phyloP scores from a whole-genome alignment of 345 rosid species.

The Arabis alpina region DNA sequence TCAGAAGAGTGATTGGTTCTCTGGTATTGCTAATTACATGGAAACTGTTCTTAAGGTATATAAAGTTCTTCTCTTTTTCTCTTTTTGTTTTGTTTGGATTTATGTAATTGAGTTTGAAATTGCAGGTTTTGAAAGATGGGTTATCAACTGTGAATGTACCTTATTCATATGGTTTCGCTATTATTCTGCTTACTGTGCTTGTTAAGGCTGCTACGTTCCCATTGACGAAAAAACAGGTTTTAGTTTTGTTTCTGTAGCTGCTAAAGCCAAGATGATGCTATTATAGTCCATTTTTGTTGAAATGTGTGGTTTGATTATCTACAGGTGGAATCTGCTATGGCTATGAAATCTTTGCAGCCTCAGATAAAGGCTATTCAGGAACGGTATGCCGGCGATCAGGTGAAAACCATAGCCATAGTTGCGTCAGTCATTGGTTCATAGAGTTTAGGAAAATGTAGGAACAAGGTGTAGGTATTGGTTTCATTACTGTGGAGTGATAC shows the following conservation, averaged over 20 bases:
- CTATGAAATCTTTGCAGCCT: constrained; percentile 92
- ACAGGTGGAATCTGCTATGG: constrained; percentile 95
- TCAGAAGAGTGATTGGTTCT: constrained; percentile 83
- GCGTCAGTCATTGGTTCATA: not conserved
- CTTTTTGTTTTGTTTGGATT: not conserved
- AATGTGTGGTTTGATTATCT: constrained; percentile 18
- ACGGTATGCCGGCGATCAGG: constrained; percentile 89
- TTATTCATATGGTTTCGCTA: constrained; percentile 90
- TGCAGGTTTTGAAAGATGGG: constrained; percentile 86
- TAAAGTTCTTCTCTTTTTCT: not conserved
- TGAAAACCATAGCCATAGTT: constrained; percentile 25
- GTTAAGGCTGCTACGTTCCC: constrained; percentile 97
- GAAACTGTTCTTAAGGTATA: constrained; percentile 82
- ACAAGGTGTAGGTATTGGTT: not conserved
- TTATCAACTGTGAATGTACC: constrained; percentile 76
- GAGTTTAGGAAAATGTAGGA: not conserved
- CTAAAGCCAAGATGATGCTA: not conserved
- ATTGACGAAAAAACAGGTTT: constrained; percentile 92
- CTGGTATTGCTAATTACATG: constrained; percentile 82
- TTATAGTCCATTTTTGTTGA: not conserved
- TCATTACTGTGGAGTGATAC: constrained; percentile 1
- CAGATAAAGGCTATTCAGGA: constrained; percentile 90
- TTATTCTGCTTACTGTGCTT: constrained; percentile 82
- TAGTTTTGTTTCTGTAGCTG: constrained; percentile 15
- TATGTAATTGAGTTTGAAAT: constrained; percentile 6